A percentile compares a stretch with the other conserved stretches of the same genome.
These are phyloP conservation scores for Hirsutella minnesotensis DNA, from an alignment of 2,329 filamentous ascomycete genomes.

Conservation along the genomic window DNA sequence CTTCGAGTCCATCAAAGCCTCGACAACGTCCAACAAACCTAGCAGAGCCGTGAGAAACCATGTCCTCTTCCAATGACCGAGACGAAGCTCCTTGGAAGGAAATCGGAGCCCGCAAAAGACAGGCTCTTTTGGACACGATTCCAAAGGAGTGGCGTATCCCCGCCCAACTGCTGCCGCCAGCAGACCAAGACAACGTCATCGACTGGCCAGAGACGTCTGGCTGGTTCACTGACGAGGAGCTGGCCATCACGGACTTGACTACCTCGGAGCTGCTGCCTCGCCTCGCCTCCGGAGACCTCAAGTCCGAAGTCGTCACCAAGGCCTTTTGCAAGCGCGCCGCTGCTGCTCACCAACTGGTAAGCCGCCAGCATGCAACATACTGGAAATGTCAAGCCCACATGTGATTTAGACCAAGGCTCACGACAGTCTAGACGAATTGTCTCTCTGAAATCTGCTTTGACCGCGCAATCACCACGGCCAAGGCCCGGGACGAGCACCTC, in stretches of 20 bases:
- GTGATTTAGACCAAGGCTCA: too few relatives aligned
- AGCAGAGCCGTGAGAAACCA: too few relatives aligned
- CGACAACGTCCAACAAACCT: too few relatives aligned
- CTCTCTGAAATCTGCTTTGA: slow-evolving; percentile 43
- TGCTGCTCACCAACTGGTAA: slow-evolving; percentile 44
- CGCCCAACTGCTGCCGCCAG: slow-evolving; percentile 36
- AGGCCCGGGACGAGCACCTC: slow-evolving; percentile 36
- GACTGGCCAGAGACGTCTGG: slow-evolving; percentile 43
- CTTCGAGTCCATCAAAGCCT: too few relatives aligned
- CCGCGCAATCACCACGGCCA: slow-evolving; percentile 35
- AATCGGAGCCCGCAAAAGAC: slow-evolving; percentile 29
- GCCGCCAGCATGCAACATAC: slow-evolving; percentile 24
- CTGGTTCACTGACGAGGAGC: slow-evolving; percentile 41
- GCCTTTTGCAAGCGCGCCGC: slow-evolving; percentile 44
- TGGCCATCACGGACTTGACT: slow-evolving; percentile 34
- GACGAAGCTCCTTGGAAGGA: slow-evolving; percentile 23
- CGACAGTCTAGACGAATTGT: slow-evolving; percentile 33
- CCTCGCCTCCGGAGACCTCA: slow-evolving; percentile 23
- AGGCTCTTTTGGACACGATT: slow-evolving; percentile 33
- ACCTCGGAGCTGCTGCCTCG: slow-evolving; percentile 25
- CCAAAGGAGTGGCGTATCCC: slow-evolving; percentile 48
- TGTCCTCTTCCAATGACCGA: neutral
- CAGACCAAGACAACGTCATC: slow-evolving; percentile 42
- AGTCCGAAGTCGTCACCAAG: slow-evolving; percentile 25
- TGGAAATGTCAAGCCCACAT: too few relatives aligned